These are phyloP conservation scores for Lizanozyma gosingica DNA, from an alignment of 1,139 yeast genomes.

Conservation along the genomic window DNA sequence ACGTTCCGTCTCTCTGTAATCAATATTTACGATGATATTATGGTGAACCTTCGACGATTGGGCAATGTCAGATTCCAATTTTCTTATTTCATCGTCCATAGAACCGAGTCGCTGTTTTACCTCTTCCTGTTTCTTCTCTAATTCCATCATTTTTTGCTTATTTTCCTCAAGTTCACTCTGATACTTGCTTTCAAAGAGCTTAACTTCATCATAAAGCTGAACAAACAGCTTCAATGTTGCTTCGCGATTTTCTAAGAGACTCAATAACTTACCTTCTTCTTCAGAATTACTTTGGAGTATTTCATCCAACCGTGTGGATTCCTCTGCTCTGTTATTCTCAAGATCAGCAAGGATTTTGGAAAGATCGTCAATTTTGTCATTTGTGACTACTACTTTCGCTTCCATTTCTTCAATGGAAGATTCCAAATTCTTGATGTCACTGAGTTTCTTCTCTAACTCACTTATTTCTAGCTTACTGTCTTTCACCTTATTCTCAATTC, in stretches of 20 bases:
- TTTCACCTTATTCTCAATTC: conserved; percentile 43
- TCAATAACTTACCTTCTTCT: background rate
- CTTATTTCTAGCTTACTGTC: conserved; percentile 50
- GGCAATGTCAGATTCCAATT: conserved; percentile 21
- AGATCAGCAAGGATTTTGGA: conserved; percentile 7
- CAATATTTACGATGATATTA: conserved; percentile 32
- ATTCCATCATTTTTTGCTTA: conserved; percentile 23
- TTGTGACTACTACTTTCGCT: conserved; percentile 7
- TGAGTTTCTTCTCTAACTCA: conserved; percentile 33
- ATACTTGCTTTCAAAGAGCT: conserved; percentile 12
- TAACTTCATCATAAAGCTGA: background rate
- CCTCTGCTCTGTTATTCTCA: conserved; percentile 3
- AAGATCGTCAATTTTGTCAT: conserved; percentile 9
- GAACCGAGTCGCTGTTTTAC: conserved; percentile 3
- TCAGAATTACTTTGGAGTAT: background rate
- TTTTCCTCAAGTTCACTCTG: conserved; percentile 23
- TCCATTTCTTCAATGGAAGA: conserved; percentile 4
- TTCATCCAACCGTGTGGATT: background rate
- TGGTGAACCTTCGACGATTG: conserved; percentile 29
- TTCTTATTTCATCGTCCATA: conserved; percentile 10
- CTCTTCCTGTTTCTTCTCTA: conserved; percentile 14
- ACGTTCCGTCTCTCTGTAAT: conserved; percentile 20
- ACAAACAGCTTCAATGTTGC: background rate
- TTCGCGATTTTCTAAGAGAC: background rate
- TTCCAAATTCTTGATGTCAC: conserved; percentile 3